Evolutionary conservation across 176 grass and related monocot genomes (phyloP), one percentile per base, ranked within the genome.

Genomic region (Hordeum marinum): DNA sequence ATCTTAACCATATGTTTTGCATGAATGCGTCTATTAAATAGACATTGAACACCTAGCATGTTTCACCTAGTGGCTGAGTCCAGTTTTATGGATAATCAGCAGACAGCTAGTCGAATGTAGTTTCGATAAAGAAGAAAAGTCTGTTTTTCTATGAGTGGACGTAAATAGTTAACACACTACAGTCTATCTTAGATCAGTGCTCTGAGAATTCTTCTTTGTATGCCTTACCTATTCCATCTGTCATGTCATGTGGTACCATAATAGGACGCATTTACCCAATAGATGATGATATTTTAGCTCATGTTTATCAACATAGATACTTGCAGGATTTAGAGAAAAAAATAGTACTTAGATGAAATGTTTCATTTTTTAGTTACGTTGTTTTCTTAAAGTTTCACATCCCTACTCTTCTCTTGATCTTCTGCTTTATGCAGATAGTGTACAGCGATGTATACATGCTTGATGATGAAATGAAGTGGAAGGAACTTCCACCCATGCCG

Each of bases 401-500:
- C 59, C 66, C 12, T 45, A 74, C 20, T 46, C 5, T 85, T 72
- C 25, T 76, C 5, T 34, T 76, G 21, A 26, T 27, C 14, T 82
- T 78, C 23, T 83, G 60, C 79, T 61, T 61, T 88, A 12, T 84
- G 81, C 83, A 95, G 93, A 90, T 95, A 23, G 96, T 98, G 34
- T 98, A 94, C 89, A 86, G 83, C n/a, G 87, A 95, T 81, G 96
- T 98, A 25, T 98, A 95, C 78, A 98, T 98, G 96, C 93, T 98
- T 79, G 91, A 87, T 88, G 89, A 93, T 81, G 85, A 35, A 65
- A 82, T 60, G 87, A 82, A 82, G 35, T 98, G 96, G 93, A 93
- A 98, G 50, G 85, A 98, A 86, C 83, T 98, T 77, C 89, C 93
- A 25, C 68, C 87, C 68, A 98, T 98, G 89, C 96, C 93, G 11